Evolutionary conservation across 2,329 filamentous ascomycete species (phyloP).

Genomic region (Chrysosphaeria jannelii): DNA sequence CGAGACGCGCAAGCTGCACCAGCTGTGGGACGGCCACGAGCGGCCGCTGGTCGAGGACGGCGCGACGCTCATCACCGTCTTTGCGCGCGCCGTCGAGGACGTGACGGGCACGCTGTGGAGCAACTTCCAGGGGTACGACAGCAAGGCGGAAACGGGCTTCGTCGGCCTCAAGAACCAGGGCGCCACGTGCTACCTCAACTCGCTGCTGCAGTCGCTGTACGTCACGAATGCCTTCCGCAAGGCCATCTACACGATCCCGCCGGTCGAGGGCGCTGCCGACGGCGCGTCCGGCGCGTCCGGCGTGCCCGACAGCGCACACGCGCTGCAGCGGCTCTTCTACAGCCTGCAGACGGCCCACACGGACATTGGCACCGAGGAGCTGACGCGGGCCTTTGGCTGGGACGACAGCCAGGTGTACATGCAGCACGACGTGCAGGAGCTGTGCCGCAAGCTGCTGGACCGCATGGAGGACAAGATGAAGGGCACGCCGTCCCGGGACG

Average conservation of each 20-base stretch:
- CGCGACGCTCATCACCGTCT: constrained; percentile 50
- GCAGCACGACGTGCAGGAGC: constrained; percentile 92
- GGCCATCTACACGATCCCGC: no score
- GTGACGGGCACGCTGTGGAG: constrained; percentile 77
- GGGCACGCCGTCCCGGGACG: constrained; percentile 69
- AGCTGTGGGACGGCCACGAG: constrained; percentile 30
- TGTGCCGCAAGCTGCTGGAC: constrained; percentile 92
- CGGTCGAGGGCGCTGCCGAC: no score
- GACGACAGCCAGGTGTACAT: constrained; percentile 94
- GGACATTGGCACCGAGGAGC: constrained; percentile 70
- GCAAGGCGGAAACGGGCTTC: constrained; percentile 96
- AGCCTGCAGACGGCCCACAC: constrained; percentile 62
- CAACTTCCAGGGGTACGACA: constrained; percentile 83
- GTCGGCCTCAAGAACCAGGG: constrained; percentile 93
- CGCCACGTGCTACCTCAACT: constrained; percentile 71
- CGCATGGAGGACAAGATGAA: constrained; percentile 96
- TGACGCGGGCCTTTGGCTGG: constrained; percentile 95
- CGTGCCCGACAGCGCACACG: constrained; percentile 69
- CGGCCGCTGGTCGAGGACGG: constrained; percentile 55
- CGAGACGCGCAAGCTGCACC: constrained; percentile 64
- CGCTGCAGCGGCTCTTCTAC: constrained; percentile 80
- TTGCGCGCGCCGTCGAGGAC: constrained; percentile 55
- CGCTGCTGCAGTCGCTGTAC: constrained; percentile 54
- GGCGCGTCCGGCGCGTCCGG: constrained; percentile 14
- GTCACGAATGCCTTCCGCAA: constrained; percentile 87